Percentiles rank a stretch among this genome's conserved stretches.
Conservation (phyloP, 2,329 filamentous ascomycete genomes). For the Fusarium camptoceras region DNA sequence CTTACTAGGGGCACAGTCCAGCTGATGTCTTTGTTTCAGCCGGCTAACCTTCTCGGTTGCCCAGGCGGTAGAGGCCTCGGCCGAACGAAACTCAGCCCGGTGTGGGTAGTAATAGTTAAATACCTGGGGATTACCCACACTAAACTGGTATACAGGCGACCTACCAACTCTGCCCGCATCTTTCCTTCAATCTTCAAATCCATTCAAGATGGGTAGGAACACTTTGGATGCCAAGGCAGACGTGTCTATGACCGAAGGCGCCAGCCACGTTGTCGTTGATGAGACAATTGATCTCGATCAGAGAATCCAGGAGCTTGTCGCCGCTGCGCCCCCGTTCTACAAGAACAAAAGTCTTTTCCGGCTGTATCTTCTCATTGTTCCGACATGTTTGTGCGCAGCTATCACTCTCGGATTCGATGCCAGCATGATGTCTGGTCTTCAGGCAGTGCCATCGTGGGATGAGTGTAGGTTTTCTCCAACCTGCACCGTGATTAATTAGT, state of each 20-base stretch:
- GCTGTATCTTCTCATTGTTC: constrained; percentile 28
- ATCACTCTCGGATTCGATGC: constrained; percentile 55
- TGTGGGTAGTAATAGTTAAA: neutral
- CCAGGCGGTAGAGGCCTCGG: too few species aligned
- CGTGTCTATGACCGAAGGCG: neutral
- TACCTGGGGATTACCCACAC: neutral
- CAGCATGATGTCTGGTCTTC: constrained; percentile 52
- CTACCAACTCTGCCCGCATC: neutral
- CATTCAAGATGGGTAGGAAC: neutral
- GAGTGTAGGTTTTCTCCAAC: constrained; percentile 1
- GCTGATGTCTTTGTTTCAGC: too few species aligned
- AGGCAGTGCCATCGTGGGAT: constrained; percentile 36
- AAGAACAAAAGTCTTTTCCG: constrained; percentile 9
- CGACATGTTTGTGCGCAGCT: constrained; percentile 20
- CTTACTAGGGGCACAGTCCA: too few species aligned
- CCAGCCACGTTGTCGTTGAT: neutral
- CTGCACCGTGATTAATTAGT: rapidly evolving
- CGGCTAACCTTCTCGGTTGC: neutral
- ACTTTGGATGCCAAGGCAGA: neutral
- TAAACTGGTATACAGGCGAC: neutral
- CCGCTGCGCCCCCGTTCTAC: constrained; percentile 14
- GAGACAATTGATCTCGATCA: neutral
- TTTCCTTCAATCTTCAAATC: rapidly evolving
- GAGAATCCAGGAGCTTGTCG: neutral
- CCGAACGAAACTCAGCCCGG: too few species aligned